A percentile compares a stretch with the other conserved stretches of the same genome.
Evolutionary conservation across 1,284 basidiomycete species (phyloP).

Genomic region (Agaricales sp.): DNA sequence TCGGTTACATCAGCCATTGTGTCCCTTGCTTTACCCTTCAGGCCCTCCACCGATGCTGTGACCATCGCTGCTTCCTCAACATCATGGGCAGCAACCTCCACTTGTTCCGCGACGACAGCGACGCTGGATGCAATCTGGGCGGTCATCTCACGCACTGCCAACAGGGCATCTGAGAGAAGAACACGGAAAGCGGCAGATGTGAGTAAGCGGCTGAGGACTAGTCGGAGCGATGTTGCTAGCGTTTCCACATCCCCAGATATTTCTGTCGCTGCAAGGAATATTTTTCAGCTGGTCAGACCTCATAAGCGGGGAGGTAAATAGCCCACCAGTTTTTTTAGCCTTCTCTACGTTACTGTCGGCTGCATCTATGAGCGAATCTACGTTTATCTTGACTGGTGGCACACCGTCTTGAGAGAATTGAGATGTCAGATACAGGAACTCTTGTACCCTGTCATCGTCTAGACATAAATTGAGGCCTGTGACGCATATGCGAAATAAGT

Average conservation of each 20-base stretch:
- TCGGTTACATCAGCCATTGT: slow-evolving; percentile 14
- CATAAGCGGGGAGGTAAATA: slow-evolving; percentile 1
- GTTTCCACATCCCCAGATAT: slow-evolving; percentile 23
- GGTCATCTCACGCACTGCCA: slow-evolving; percentile 25
- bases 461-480: not conserved
- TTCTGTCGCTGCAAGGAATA: slow-evolving; percentile 16
- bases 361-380: slow-evolving; percentile 15
- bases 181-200: slow-evolving; percentile 36
- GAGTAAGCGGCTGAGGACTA: slow-evolving; percentile 24
- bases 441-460: slow-evolving; percentile 38
- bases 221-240: slow-evolving; percentile 22
- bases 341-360: slow-evolving; percentile 12
- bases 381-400: slow-evolving; percentile 17
- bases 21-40: slow-evolving; percentile 9
- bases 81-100: slow-evolving; percentile 20
- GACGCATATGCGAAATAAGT: not conserved
- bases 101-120: slow-evolving; percentile 22
- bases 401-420: slow-evolving; percentile 13
- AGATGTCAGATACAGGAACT: slow-evolving; percentile 25
- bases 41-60: slow-evolving; percentile 12
- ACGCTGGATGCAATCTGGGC: slow-evolving; percentile 28
- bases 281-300: slow-evolving; percentile 14
- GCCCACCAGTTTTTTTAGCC: slow-evolving; percentile 10
- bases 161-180: slow-evolving; percentile 26
- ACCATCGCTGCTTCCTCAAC: slow-evolving; percentile 16